Evolutionary conservation across 1,284 basidiomycete genomes (phyloP).

Genomic region (Neotropicomus parvogracilis): DNA sequence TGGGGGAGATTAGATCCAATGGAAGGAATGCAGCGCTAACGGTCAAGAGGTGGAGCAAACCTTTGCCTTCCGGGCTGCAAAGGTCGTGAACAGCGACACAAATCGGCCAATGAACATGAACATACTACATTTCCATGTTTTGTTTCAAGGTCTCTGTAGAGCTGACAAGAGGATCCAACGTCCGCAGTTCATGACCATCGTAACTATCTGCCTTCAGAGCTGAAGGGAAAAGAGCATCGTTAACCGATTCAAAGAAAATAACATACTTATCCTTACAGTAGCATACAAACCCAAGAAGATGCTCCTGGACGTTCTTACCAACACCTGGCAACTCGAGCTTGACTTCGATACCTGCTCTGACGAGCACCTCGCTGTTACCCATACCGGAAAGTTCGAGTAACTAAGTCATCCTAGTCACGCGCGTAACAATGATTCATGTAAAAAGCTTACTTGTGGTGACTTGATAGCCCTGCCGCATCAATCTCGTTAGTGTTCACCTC

Average conservation of each 20-base stretch:
- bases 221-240: background rate
- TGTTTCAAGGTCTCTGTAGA: background rate
- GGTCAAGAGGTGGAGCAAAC: conserved; percentile 1
- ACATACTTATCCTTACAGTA: background rate
- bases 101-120: background rate
- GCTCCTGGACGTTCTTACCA: conserved; percentile 5
- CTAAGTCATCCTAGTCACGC: background rate
- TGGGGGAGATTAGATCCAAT: background rate
- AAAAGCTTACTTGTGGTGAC: background rate
- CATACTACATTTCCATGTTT: conserved; percentile 1
- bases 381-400: conserved; percentile 4
- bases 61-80: conserved; percentile 1
- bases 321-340: conserved; percentile 1
- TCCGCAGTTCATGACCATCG: background rate
- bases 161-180: conserved; percentile 3
- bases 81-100: background rate
- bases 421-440: background rate
- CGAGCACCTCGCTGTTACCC: conserved; percentile 1
- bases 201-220: background rate
- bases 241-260: background rate
- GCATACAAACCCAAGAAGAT: background rate
- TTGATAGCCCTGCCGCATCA: background rate
- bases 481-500: background rate
- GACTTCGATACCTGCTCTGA: background rate
- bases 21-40: background rate